These are phyloP conservation scores for Pseudozyma sp. DNA, from an alignment of 1,284 basidiomycete genomes.

Conservation along the genomic window DNA sequence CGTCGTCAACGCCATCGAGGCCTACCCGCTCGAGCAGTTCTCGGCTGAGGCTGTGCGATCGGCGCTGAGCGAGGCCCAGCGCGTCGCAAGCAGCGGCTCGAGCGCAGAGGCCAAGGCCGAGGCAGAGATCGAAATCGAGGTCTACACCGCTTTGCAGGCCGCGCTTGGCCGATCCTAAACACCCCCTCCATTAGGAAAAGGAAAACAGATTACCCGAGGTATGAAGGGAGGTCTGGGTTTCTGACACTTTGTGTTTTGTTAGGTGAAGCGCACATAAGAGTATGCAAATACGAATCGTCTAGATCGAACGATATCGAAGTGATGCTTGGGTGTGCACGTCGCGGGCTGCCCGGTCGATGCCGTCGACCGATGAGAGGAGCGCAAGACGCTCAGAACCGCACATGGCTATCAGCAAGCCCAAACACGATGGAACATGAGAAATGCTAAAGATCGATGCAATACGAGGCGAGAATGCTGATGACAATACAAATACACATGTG, in stretches of 20 bases:
- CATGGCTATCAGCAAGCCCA: no score
- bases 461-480: no score
- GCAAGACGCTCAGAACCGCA: no score
- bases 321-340: no score
- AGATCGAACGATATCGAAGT: no score
- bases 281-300: no score
- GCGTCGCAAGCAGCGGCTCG: slow-evolving; percentile 82
- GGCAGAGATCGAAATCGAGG: slow-evolving; percentile 93
- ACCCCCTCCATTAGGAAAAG: background rate
- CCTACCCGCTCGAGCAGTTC: slow-evolving; percentile 90
- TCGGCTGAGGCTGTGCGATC: slow-evolving; percentile 88
- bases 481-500: slow-evolving; percentile 15
- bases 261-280: background rate
- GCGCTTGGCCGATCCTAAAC: slow-evolving; percentile 73
- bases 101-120: slow-evolving; percentile 93
- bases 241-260: background rate
- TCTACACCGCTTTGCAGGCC: slow-evolving; percentile 92
- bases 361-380: no score
- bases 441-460: background rate
- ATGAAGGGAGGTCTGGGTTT: no score
- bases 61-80: slow-evolving; percentile 89
- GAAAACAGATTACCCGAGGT: no score
- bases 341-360: no score
- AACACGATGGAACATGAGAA: background rate
- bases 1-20: slow-evolving; percentile 97